Percentiles rank a stretch among this genome's conserved stretches.
Evolutionary conservation across 148 eudicot genomes (phyloP).

Genomic region (Nepenthes gracilis): DNA sequence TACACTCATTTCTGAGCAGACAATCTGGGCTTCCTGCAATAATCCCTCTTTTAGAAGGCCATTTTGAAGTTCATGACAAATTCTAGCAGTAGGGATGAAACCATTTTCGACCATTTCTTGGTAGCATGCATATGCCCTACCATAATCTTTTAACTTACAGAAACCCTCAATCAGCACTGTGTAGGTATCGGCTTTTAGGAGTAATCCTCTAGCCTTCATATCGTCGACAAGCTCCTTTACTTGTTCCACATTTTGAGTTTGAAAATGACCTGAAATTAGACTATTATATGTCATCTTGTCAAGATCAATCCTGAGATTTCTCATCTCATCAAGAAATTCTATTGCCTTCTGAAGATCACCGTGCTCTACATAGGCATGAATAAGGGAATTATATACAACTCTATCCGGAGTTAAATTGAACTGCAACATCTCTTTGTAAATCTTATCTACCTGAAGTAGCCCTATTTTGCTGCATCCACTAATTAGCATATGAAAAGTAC

Average conservation of each 20-base stretch:
- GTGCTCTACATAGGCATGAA: slow-evolving; percentile 44
- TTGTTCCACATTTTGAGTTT: slow-evolving; percentile 32
- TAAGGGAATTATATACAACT: slow-evolving; percentile 49
- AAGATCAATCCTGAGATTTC: slow-evolving; percentile 26
- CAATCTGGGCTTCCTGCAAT: slow-evolving; percentile 31
- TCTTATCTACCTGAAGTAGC: slow-evolving; percentile 25
- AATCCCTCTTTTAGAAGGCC: slow-evolving; percentile 59
- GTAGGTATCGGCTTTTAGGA: slow-evolving; percentile 55
- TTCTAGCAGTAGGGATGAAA: slow-evolving; percentile 21
- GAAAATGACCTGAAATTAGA: slow-evolving; percentile 44
- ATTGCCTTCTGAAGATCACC: slow-evolving; percentile 39
- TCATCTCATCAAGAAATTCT: slow-evolving; percentile 43
- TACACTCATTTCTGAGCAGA: slow-evolving; percentile 57
- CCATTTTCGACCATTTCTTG: slow-evolving; percentile 53
- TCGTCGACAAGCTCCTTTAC: slow-evolving; percentile 40
- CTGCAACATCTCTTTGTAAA: slow-evolving; percentile 46
- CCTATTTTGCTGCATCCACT: slow-evolving; percentile 25
- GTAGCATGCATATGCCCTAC: slow-evolving; percentile 56
- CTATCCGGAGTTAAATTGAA: slow-evolving; percentile 52
- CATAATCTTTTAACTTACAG: slow-evolving; percentile 35
- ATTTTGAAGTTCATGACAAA: slow-evolving; percentile 51
- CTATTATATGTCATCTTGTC: slow-evolving; percentile 73
- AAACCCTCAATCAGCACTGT: slow-evolving; percentile 46
- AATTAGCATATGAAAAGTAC: slow-evolving; percentile 55
- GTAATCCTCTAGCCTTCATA: slow-evolving; percentile 54